These are phyloP conservation scores for Penicillium corylophilum DNA, from an alignment of 2,329 filamentous ascomycete species.

Conservation along the genomic window DNA sequence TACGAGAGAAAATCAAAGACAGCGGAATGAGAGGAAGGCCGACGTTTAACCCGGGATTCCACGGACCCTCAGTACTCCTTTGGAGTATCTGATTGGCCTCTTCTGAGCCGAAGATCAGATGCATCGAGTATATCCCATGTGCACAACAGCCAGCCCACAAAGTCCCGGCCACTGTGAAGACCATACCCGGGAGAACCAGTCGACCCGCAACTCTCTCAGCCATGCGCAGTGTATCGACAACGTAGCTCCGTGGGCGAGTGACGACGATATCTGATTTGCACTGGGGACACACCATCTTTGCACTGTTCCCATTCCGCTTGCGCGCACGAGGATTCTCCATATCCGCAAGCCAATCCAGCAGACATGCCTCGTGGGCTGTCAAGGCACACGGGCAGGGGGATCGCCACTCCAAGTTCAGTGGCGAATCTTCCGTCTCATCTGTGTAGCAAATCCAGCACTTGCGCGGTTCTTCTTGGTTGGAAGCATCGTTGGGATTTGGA, in stretches of 20 bases:
- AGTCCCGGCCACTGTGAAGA: constrained; percentile 50
- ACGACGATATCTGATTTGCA: constrained; percentile 82
- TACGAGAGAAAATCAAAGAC: constrained; percentile 66
- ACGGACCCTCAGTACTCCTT: constrained; percentile 35
- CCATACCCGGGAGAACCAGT: constrained; percentile 64
- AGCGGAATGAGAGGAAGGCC: constrained; percentile 68
- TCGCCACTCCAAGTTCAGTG: constrained; percentile 68
- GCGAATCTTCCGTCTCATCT: constrained; percentile 62
- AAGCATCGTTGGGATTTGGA: constrained; percentile 12
- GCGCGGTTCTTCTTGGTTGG: constrained; percentile 38
- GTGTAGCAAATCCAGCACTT: constrained; percentile 71
- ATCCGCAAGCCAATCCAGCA: constrained; percentile 92
- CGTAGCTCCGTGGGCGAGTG: constrained; percentile 68
- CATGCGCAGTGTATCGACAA: constrained; percentile 66
- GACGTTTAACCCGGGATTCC: constrained; percentile 54
- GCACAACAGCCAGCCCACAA: constrained; percentile 54
- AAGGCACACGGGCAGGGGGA: constrained; percentile 88
- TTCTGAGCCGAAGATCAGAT: constrained; percentile 63
- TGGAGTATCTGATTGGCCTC: constrained; percentile 59
- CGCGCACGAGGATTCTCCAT: constrained; percentile 64
- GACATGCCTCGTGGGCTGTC: constrained; percentile 83
- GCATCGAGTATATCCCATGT: constrained; percentile 63
- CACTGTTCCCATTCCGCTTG: constrained; percentile 49
- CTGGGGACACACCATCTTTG: constrained; percentile 77
- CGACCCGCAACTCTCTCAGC: constrained; percentile 58